Conservation (phyloP, 2,329 filamentous ascomycete genomes). For the Pyrenophora graminea region DNA sequence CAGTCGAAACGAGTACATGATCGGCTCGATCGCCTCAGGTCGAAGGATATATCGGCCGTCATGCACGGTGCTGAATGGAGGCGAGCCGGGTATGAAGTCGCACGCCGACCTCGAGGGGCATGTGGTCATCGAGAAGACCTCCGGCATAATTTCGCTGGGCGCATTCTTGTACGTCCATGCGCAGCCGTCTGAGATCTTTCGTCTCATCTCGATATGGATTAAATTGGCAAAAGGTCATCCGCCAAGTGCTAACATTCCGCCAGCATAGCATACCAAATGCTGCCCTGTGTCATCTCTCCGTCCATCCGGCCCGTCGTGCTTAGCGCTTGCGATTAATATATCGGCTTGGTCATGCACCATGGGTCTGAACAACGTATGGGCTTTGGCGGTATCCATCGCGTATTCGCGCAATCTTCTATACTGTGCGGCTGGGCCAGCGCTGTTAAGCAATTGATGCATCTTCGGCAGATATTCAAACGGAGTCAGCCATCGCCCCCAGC, state of each 20-base stretch:
- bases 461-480: constrained; percentile 51
- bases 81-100: constrained; percentile 46
- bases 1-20: constrained; percentile 65
- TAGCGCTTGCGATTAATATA: constrained; percentile 50
- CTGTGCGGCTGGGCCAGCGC: constrained; percentile 51
- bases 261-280: constrained; percentile 64
- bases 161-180: constrained; percentile 64
- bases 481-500: constrained; percentile 44
- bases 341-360: constrained; percentile 53
- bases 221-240: constrained; percentile 59
- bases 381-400: constrained; percentile 48
- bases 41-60: constrained; percentile 54
- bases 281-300: constrained; percentile 55
- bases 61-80: constrained; percentile 41
- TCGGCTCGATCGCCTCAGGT: constrained; percentile 63
- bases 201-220: constrained; percentile 59
- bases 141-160: constrained; percentile 64
- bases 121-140: constrained; percentile 41
- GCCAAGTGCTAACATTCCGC: constrained; percentile 65
- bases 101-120: constrained; percentile 48
- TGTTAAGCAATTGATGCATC: constrained; percentile 52
- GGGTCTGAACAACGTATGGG: constrained; percentile 54
- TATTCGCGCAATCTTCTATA: constrained; percentile 62
- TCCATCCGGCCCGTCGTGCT: constrained; percentile 30
- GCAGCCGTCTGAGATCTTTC: constrained; percentile 63